These are phyloP conservation scores for Tolypocladium pustulatum DNA, from an alignment of 2,329 filamentous ascomycete genomes.

Conservation along the genomic window DNA sequence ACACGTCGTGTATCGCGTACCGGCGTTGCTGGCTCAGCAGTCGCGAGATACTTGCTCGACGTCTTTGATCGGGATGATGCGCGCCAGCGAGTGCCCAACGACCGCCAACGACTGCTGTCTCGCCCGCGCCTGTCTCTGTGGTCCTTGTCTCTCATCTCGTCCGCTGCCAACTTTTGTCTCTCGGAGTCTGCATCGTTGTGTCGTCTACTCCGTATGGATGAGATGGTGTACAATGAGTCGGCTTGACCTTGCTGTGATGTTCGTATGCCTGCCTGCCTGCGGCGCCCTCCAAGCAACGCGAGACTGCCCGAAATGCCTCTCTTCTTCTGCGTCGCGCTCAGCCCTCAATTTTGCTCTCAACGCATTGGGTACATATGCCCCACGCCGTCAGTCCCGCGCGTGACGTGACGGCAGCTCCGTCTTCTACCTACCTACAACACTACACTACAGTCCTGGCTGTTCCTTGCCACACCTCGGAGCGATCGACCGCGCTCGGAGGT, in stretches of 20 bases:
- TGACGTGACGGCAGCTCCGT: background rate
- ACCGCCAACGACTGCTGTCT: background rate
- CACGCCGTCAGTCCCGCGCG: background rate
- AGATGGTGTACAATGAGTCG: background rate
- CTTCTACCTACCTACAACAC: background rate
- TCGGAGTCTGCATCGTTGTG: background rate
- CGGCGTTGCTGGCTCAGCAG: background rate
- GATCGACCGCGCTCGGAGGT: conserved; percentile 5
- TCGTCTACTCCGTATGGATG: background rate
- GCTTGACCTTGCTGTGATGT: background rate
- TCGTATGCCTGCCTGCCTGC: background rate
- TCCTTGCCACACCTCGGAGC: conserved; percentile 2
- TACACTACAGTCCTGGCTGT: background rate
- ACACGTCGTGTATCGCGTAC: background rate
- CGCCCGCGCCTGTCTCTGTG: background rate
- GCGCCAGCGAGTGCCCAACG: background rate
- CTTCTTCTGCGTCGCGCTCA: background rate
- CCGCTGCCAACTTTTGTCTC: background rate
- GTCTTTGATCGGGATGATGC: background rate
- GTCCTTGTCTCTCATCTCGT: background rate
- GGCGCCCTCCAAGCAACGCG: background rate
- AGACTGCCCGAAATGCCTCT: background rate
- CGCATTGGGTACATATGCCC: background rate
- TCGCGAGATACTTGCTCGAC: background rate
- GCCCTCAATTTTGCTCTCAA: background rate